These are phyloP conservation scores for Lichtheimia ramosa DNA, from an alignment of 371 early-diverging fungal species.

Conservation along the genomic window DNA sequence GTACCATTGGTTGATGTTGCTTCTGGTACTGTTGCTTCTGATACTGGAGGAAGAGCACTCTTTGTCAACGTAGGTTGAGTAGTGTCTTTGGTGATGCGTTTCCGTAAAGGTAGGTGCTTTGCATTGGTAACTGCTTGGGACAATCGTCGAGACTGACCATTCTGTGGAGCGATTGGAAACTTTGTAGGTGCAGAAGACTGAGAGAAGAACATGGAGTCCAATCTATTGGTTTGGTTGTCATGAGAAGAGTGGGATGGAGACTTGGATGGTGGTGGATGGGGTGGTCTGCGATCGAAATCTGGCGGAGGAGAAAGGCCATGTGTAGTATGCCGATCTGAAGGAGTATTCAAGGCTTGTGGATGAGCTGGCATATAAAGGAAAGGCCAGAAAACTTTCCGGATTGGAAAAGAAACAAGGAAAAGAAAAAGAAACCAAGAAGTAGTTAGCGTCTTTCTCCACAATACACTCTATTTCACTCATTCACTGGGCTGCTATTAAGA, in stretches of 20 bases:
- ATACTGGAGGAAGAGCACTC: too few relatives aligned
- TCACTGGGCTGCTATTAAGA: too few relatives aligned
- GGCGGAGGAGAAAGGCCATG: conserved; percentile 5
- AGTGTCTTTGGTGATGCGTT: conserved; percentile 23
- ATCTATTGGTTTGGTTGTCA: background rate
- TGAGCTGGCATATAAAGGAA: background rate
- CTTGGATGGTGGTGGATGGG: conserved; percentile 2
- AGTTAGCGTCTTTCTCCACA: too few relatives aligned
- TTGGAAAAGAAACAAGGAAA: background rate
- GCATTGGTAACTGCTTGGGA: conserved; percentile 8
- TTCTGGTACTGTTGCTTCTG: too few relatives aligned
- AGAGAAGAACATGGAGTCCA: background rate
- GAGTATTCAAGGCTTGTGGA: background rate
- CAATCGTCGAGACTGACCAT: background rate
- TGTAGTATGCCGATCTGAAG: conserved; percentile 3
- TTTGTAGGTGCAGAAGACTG: background rate
- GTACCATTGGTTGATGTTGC: background rate
- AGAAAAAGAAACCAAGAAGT: background rate
- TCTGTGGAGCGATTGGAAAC: too few relatives aligned
- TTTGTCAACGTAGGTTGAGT: background rate
- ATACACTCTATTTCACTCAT: too few relatives aligned
- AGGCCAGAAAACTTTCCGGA: conserved; percentile 1
- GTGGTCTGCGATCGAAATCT: background rate
- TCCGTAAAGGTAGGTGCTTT: conserved; percentile 28
- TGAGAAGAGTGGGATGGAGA: background rate